A percentile compares a stretch with the other conserved stretches of the same genome.
These are phyloP conservation scores for Xylariaceae sp. DNA, from an alignment of 2,329 filamentous ascomycete species.

Conservation along the genomic window DNA sequence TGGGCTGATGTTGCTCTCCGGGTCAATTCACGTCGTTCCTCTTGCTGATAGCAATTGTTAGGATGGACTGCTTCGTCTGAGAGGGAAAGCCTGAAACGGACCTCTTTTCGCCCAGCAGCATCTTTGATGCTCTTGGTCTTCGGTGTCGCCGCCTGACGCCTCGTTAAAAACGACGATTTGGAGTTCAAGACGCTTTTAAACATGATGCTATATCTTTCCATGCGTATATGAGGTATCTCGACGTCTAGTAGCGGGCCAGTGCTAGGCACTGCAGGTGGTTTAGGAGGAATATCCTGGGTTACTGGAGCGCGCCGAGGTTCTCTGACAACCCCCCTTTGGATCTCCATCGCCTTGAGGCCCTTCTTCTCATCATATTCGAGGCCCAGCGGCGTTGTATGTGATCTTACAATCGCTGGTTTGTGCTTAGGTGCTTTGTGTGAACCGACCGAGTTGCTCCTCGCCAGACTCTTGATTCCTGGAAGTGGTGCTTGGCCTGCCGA, in stretches of 20 bases:
- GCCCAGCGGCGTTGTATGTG: slow-evolving; percentile 36
- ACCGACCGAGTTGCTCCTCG: slow-evolving; percentile 34
- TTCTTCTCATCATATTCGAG: slow-evolving; percentile 12
- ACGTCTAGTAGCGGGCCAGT: slow-evolving; percentile 57
- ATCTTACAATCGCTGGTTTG: slow-evolving; percentile 40
- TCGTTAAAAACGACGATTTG: slow-evolving; percentile 46
- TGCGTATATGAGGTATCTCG: slow-evolving; percentile 68
- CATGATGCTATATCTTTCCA: slow-evolving; percentile 94
- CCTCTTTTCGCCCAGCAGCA: slow-evolving; percentile 35
- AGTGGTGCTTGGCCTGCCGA: slow-evolving; percentile 11
- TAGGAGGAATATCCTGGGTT: slow-evolving; percentile 14
- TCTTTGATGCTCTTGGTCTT: slow-evolving; percentile 51
- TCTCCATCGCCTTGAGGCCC: no score
- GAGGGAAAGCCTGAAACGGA: slow-evolving; percentile 17
- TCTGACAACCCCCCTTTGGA: slow-evolving; percentile 17
- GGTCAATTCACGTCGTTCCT: slow-evolving; percentile 1
- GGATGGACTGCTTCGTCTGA: no score
- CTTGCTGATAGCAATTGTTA: no score
- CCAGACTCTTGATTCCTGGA: slow-evolving; percentile 19
- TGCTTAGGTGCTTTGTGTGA: slow-evolving; percentile 33
- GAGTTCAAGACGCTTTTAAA: slow-evolving; percentile 64
- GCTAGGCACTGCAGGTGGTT: slow-evolving; percentile 7
- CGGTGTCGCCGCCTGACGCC: slow-evolving; percentile 54
- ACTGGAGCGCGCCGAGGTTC: slow-evolving; percentile 26
- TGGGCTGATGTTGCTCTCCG: slow-evolving; percentile 48